A percentile compares a stretch with the other conserved stretches of the same genome.
Evolutionary conservation across 768 basidiomycete genomes (phyloP).

Genomic region (Candolleomyces eurysporus): DNA sequence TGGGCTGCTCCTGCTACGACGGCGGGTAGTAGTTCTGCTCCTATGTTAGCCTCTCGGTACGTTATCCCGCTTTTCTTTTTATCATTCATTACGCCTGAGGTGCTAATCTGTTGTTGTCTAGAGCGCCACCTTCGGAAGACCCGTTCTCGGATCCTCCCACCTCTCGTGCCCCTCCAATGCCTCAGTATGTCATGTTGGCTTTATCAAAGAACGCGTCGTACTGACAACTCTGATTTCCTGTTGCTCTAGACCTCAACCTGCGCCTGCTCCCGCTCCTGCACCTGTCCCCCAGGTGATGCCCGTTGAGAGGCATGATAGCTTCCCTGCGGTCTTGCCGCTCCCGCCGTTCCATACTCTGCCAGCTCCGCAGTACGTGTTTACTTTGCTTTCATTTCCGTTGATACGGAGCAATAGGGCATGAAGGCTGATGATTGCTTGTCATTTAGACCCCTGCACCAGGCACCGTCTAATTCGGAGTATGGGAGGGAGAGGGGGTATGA

Average conservation of each 20-base stretch:
- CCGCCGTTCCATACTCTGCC: constrained; percentile 42
- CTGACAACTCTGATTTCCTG: background rate
- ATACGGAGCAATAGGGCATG: background rate
- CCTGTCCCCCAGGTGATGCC: constrained; percentile 16
- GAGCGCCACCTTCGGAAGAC: background rate
- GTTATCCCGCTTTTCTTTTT: no score
- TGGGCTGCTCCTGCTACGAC: no score
- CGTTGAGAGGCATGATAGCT: constrained; percentile 20
- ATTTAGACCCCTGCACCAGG: background rate
- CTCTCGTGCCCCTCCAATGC: constrained; percentile 22
- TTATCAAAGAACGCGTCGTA: no score
- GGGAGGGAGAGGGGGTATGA: background rate
- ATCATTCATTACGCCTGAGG: no score
- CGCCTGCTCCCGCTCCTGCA: constrained; percentile 4
- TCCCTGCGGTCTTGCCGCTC: constrained; percentile 36
- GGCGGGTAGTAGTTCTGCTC: no score
- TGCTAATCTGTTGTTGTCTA: background rate
- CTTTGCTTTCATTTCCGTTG: background rate
- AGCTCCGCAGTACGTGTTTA: constrained; percentile 19
- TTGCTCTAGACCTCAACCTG: constrained; percentile 17
- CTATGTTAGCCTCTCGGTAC: no score
- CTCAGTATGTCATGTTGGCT: constrained; percentile 26
- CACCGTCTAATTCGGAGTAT: background rate
- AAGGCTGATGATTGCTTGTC: background rate
- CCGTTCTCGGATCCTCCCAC: constrained; percentile 4